Base-by-base conservation (phyloP, 1,139 yeast genomes). In the Wickerhamomyces sp. region DNA sequence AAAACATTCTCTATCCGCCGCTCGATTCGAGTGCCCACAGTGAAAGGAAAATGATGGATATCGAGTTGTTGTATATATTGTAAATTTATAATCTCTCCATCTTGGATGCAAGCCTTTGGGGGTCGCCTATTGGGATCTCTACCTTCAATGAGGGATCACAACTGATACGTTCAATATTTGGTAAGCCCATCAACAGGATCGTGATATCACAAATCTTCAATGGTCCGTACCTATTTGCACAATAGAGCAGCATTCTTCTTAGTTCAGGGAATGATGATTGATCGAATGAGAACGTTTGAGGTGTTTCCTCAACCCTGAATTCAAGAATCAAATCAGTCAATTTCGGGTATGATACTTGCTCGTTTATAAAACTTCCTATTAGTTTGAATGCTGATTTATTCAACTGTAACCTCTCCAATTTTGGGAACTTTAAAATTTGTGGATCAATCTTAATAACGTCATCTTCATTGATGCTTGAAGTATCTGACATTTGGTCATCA, bases 221-320 rank as follows among this genome's bases (percentile, higher is more conserved):
- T 16, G 45, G 50, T 1, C 45, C 44, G 31, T 41, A 46, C 17
- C 39, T 27, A 31, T 46, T 46, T 15, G 32, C 28, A 24, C 43
- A 45, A 16, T 38, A 41, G 11, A 46, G 28, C 8, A 28, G 27
- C 6, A 47, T 11, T 6, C 31, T 26, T 5, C 27, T 19, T 14
- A 47, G 14, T 2, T 12, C 15, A 4, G 52, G 52, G 18, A 36
- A 47, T 5, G 33, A 35, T 13, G 23, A 28, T 2, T 17, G 5
- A 16, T 23, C 34, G 17, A 47, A 33, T 2, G 14, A 22, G 16
- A 30, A 47, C 5, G 20, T 6, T 17, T 28, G 35, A 35, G 45
- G 25, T 9, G 13, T 6, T 21, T 28, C 22, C 22, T 27, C 16
- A 21, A 38, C 35, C 28, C 31, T 29, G 35, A 37, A 22, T 28